These are phyloP conservation scores for Ballota nigra DNA, from an alignment of 257 asterid genomes.

Conservation along the genomic window DNA sequence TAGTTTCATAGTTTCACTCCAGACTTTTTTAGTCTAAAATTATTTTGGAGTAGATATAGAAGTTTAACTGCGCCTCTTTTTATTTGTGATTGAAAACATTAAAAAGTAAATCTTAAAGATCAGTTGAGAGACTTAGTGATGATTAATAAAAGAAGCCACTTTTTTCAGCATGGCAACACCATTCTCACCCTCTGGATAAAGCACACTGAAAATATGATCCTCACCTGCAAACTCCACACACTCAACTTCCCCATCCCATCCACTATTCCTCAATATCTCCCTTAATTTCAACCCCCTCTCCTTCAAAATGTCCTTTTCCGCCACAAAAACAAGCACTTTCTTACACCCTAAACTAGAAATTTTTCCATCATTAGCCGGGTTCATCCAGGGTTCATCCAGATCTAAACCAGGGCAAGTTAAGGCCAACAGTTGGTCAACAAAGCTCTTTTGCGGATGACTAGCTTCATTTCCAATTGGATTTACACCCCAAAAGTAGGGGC, in stretches of 20 bases:
- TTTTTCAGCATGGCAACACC: slow-evolving; percentile 33
- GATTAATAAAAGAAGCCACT: slow-evolving; percentile 19
- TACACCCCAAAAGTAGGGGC: background rate
- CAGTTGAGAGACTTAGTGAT: too few species aligned
- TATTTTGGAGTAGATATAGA: too few species aligned
- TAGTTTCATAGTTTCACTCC: too few species aligned
- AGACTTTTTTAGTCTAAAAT: too few species aligned
- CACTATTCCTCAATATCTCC: slow-evolving; percentile 33
- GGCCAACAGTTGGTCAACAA: slow-evolving; percentile 22
- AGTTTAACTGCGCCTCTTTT: too few species aligned
- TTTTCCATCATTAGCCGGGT: slow-evolving; percentile 44
- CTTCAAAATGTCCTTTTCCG: slow-evolving; percentile 37
- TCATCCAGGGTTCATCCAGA: slow-evolving; percentile 44
- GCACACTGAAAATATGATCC: slow-evolving; percentile 45
- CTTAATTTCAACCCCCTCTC: slow-evolving; percentile 44
- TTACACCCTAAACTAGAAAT: slow-evolving; percentile 35
- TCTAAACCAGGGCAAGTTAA: slow-evolving; percentile 28
- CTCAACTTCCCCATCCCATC: slow-evolving; percentile 51
- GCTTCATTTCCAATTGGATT: background rate
- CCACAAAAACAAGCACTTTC: slow-evolving; percentile 45
- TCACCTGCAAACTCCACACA: slow-evolving; percentile 51
- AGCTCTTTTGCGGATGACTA: background rate
- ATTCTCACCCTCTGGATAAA: slow-evolving; percentile 22
- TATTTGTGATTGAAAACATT: too few species aligned
- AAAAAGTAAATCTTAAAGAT: too few species aligned